These are phyloP conservation scores for Neurospora sp. DNA, from an alignment of 2,329 filamentous ascomycete species.

Conservation along the genomic window DNA sequence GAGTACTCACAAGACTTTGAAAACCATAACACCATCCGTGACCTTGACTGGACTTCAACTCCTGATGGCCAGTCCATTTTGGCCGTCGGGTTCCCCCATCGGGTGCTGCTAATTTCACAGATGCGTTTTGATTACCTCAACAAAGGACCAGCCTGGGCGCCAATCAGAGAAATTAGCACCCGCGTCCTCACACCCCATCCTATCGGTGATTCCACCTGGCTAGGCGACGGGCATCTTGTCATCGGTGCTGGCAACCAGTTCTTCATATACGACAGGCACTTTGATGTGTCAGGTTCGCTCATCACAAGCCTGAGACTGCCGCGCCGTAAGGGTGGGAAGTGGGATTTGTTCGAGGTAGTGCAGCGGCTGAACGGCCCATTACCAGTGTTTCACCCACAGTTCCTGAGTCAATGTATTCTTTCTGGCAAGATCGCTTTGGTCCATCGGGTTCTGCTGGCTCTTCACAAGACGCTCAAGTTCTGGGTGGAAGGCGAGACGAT, in stretches of 20 bases:
- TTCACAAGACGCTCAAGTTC: conserved; percentile 72
- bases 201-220: conserved; percentile 88
- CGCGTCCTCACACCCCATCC: conserved; percentile 76
- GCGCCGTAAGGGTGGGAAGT: conserved; percentile 37
- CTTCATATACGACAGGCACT: conserved; percentile 70
- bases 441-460: conserved; percentile 58
- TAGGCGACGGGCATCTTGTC: conserved; percentile 73
- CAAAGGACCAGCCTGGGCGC: conserved; percentile 79
- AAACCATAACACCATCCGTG: conserved; percentile 63
- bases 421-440: conserved; percentile 66
- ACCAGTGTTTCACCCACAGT: conserved; percentile 85
- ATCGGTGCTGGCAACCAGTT: conserved; percentile 88
- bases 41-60: conserved; percentile 90
- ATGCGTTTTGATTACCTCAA: conserved; percentile 88
- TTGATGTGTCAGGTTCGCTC: conserved; percentile 52
- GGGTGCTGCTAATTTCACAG: conserved; percentile 72
- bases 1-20: conserved; percentile 73
- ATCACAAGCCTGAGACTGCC: conserved; percentile 42
- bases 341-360: conserved; percentile 72
- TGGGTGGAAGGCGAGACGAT: conserved; percentile 71
- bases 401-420: conserved; percentile 77
- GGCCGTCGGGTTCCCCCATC: conserved; percentile 84
- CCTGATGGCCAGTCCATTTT: conserved; percentile 82
- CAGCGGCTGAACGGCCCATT: conserved; percentile 78
- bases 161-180: conserved; percentile 73